phyloP scores from a whole-genome alignment of 1,284 basidiomycete genomes.

The Fomitopsis palustris region DNA sequence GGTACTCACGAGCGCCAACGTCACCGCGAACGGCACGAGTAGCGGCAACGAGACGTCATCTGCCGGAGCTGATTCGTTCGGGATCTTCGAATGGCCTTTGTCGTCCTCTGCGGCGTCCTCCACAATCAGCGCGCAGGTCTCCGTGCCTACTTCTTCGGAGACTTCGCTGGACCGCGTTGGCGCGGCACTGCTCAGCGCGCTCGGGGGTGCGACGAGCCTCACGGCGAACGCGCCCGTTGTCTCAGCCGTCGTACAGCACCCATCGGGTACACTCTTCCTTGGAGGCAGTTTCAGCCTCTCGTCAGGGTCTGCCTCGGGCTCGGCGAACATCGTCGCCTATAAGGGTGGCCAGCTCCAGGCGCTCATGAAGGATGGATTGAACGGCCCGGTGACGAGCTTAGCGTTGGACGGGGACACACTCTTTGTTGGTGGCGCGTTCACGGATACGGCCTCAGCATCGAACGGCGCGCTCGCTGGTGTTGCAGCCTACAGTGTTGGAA shows the following conservation, averaged over 20 bases:
- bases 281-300: slow-evolving; percentile 76
- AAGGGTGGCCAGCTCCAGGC: slow-evolving; percentile 54
- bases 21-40: slow-evolving; percentile 28
- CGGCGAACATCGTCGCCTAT: slow-evolving; percentile 74
- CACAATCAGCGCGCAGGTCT: slow-evolving; percentile 51
- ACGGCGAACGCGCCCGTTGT: slow-evolving; percentile 37
- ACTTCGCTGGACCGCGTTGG: slow-evolving; percentile 68
- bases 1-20: slow-evolving; percentile 60
- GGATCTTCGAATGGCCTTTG: slow-evolving; percentile 76
- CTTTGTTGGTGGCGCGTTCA: slow-evolving; percentile 87
- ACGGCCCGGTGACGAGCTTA: slow-evolving; percentile 73
- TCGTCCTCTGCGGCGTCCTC: slow-evolving; percentile 25
- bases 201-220: slow-evolving; percentile 42
- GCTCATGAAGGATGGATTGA: slow-evolving; percentile 63
- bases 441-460: slow-evolving; percentile 55
- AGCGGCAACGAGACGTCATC: slow-evolving; percentile 28
- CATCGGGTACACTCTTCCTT: slow-evolving; percentile 66
- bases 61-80: neutral
- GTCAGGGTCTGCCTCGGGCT: slow-evolving; percentile 50
- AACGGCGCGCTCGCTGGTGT: slow-evolving; percentile 60
- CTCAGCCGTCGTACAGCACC: slow-evolving; percentile 60
- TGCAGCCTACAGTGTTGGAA: slow-evolving; percentile 72
- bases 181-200: slow-evolving; percentile 50
- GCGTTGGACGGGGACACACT: slow-evolving; percentile 58
- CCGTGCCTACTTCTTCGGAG: slow-evolving; percentile 68